Base-by-base conservation (phyloP, 108 stramenopile genomes). In the Pseudonitzschia multiseries region DNA sequence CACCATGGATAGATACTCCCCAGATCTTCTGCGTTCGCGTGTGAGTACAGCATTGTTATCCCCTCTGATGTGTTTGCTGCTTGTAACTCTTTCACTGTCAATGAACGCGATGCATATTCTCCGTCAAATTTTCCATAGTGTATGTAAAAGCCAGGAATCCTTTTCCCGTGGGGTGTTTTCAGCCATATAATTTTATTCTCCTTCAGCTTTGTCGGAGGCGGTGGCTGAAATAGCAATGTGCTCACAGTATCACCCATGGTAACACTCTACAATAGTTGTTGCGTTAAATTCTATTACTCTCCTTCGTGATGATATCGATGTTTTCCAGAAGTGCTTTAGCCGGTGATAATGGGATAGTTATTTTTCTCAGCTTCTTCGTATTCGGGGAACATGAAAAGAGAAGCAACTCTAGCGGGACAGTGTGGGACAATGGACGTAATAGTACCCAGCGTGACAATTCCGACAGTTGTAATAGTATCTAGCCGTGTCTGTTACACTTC, bases 21-120 rank as follows among this genome's bases (percentile, higher is more conserved):
- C 72, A 98, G 67, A 83, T 98, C 97, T 78, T 97, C 97, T 14
- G 97, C 97, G 74, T 97, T 97, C 42, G 93, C 97, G 73, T 97
- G 97, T 24, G 88, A 90, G 61, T 95, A 97, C 27, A 97, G 70
- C 57, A 97, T 78, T 28, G 96, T 97, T 66, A 94, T 88, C 28
- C 86, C 86, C 60, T 79, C 61, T 36, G 72, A 62, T 68, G 71
- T 56, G 17, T 79, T 79, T 28, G 62, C 64, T 44, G 57, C 51
- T 53, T 54, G 64, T 71, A 80, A 71, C 63, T 85, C 79, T 74
- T 74, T 70, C 61, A 75, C 77, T 62, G 84, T 74, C 65, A 88
- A 70, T 29, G 81, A 78, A 28, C 78, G 71, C 28, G 82, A 74
- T 8, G 18, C 21, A 18, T 81, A 84, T 64, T 65, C 87, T 71